These are phyloP conservation scores for Stevia rebaudiana DNA, from an alignment of 140 eudicot genomes.

Conservation along the genomic window DNA sequence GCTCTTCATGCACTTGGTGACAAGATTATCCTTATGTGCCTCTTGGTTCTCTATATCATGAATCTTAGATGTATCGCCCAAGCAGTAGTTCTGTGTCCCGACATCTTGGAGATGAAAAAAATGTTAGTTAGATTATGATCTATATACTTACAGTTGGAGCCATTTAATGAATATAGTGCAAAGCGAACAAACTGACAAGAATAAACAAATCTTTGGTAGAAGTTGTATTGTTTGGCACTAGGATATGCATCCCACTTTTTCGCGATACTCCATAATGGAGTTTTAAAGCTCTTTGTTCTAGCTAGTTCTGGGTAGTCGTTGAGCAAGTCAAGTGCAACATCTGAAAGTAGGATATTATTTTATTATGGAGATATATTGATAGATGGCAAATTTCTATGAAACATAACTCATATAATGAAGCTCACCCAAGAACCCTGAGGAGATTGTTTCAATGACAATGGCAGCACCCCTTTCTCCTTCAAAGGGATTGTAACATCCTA, in stretches of 20 bases:
- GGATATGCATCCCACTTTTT: not conserved
- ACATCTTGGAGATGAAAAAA: not conserved
- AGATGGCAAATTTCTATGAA: too few relatives aligned
- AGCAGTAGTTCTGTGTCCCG: not conserved
- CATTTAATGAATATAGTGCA: not conserved
- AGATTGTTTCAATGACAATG: not conserved
- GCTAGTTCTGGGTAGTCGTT: not conserved
- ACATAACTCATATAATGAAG: too few relatives aligned
- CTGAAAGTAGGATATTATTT: not conserved
- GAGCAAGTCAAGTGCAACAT: slow-evolving; percentile 13
- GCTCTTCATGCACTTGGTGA: not conserved
- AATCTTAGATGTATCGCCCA: not conserved
- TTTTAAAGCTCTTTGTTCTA: not conserved
- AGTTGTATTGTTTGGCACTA: slow-evolving; percentile 7
- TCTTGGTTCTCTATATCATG: slow-evolving; percentile 21
- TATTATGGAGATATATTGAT: too few relatives aligned
- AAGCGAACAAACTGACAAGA: not conserved
- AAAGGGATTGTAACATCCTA: not conserved
- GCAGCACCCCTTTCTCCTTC: not conserved
- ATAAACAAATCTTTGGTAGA: slow-evolving; percentile 16
- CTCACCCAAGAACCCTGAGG: slow-evolving; percentile 13
- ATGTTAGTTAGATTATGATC: too few relatives aligned
- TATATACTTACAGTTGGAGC: too few relatives aligned
- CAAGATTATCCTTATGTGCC: not conserved
- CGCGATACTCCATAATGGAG: not conserved